Base-by-base conservation (phyloP, 345 rosid species). In the Lepidium aucheri region DNA sequence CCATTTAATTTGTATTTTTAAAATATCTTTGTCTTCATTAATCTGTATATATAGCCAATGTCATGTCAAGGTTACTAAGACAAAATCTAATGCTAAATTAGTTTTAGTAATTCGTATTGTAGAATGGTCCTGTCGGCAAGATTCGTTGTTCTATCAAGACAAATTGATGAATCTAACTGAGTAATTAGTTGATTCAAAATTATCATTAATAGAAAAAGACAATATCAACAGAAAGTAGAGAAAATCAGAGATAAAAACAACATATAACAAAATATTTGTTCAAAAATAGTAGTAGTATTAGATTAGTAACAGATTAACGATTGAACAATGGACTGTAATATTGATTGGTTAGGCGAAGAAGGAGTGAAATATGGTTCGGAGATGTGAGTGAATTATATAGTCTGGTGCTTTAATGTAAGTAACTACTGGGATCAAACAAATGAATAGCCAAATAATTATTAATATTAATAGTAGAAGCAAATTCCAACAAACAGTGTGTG, bases 41-140 rank as follows among this genome's bases (percentile, higher is more conserved):
- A 17, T 53, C 6, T 32, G 16, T 15, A 22, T 32, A 33, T 15
- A 22, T 53, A 8, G 12, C 46, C 17, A 44, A 35, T 24, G 33
- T 14, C 53, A 41, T 18, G 43, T 44, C 22, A 16, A 45, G 3
- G 22, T 20, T 20, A 18, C 15, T 13, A 40, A 53, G 32, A 52
- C 54, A 32, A 42, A 66, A 60, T n/a, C 17, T 35, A 5, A 15
- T 60, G 53, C 11, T 53, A 44, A 36, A 16, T 36, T 63, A 39
- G 58, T 22, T 45, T 24, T 34, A 22, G 11, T 35, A 35, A 45
- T 45, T 16, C 35, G 18, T 13, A 17, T 7, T 30, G 58, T 54
- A 47, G 45, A 75, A 68, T 78, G 76, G 60, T 67, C 63, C 72
- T 86, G 96, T 92, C 93, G 93, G 96, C 98, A 61, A 79, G 71